phyloP scores from a whole-genome alignment of 495 filamentous ascomycete species.

The Trichoderma reesei region DNA sequence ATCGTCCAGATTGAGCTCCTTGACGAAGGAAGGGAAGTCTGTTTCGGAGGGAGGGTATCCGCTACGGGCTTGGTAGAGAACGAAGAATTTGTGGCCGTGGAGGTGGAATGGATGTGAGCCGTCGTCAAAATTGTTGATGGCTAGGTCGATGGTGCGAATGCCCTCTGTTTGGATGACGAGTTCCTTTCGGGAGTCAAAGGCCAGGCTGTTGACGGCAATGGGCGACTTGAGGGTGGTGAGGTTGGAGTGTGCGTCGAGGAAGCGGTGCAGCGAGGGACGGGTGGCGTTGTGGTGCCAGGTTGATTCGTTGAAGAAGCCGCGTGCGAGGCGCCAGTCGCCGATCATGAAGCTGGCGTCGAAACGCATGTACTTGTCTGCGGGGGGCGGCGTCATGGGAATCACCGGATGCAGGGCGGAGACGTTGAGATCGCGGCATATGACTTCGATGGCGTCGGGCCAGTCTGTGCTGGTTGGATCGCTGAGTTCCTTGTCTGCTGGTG shows the following conservation, averaged over 20 bases:
- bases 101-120: slow-evolving; percentile 36
- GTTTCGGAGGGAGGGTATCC: background rate
- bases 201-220: slow-evolving; percentile 43
- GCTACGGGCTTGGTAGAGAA: background rate
- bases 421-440: slow-evolving; percentile 11
- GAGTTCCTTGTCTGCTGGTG: background rate
- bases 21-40: background rate
- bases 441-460: slow-evolving; percentile 11
- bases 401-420: slow-evolving; percentile 5
- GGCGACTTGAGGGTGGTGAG: slow-evolving; percentile 20
- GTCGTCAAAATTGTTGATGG: slow-evolving; percentile 58
- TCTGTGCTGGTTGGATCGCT: background rate
- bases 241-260: slow-evolving; percentile 6
- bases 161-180: slow-evolving; percentile 25
- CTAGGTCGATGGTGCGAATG: slow-evolving; percentile 1
- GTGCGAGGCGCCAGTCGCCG: slow-evolving; percentile 8
- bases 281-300: background rate
- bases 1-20: background rate
- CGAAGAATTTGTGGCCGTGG: slow-evolving; percentile 55
- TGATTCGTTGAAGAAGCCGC: background rate
- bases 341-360: slow-evolving; percentile 13
- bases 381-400: background rate
- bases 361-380: slow-evolving; percentile 9
- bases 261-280: background rate
- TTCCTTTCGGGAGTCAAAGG: slow-evolving; percentile 51